Percentiles rank a stretch among this genome's conserved stretches.
phyloP scores from a whole-genome alignment of 331 rosid genomes.

The Quercus tomentella region DNA sequence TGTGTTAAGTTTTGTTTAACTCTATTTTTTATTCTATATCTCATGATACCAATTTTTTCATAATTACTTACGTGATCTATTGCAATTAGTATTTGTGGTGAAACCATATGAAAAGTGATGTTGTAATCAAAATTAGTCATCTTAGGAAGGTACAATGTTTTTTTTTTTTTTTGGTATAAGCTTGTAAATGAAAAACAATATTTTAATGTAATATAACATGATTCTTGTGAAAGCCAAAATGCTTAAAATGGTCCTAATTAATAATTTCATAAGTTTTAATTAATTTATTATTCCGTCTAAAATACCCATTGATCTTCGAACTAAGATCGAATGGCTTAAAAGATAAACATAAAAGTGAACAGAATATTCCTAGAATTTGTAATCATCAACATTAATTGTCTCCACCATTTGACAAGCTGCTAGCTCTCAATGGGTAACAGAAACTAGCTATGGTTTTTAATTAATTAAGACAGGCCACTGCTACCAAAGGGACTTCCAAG shows the following conservation, averaged over 20 bases:
- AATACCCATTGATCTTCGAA: constrained; percentile 15
- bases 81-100: too few relatives aligned
- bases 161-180: too few relatives aligned
- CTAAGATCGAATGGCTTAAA: constrained; percentile 19
- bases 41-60: too few relatives aligned
- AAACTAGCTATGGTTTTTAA: neutral
- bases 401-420: constrained; percentile 13
- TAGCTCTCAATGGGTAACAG: neutral
- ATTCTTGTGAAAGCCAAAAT: neutral
- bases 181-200: neutral
- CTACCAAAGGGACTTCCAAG: constrained; percentile 30
- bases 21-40: too few relatives aligned
- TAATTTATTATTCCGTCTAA: constrained; percentile 15
- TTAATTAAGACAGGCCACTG: constrained; percentile 28
- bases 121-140: too few relatives aligned
- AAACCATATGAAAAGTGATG: too few relatives aligned
- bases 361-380: neutral
- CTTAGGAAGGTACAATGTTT: too few relatives aligned
- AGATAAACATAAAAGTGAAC: constrained; percentile 10
- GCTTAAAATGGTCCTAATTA: neutral
- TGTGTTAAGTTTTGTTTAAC: too few relatives aligned
- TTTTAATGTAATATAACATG: neutral
- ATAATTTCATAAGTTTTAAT: neutral
- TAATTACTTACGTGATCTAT: too few relatives aligned
- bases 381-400: neutral